A percentile compares a stretch with the other conserved stretches of the same genome.
These are phyloP conservation scores for Diaporthe eres DNA, from an alignment of 2,329 filamentous ascomycete species.

Conservation along the genomic window DNA sequence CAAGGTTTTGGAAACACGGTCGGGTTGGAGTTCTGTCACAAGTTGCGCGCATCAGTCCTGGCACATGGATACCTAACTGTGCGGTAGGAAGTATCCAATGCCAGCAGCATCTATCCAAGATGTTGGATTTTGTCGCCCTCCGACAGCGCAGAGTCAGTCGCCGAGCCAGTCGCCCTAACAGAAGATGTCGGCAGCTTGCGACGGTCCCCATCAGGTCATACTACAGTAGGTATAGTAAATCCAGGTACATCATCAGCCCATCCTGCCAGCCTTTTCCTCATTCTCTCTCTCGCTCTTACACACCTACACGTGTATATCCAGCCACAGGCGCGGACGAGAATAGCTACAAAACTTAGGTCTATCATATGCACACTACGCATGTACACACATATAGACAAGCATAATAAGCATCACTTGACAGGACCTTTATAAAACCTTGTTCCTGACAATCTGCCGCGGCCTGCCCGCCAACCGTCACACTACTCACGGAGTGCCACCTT, in stretches of 20 bases:
- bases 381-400: background rate
- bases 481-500: slow-evolving; percentile 11
- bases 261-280: background rate
- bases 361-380: background rate
- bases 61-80: background rate
- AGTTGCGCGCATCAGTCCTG: background rate
- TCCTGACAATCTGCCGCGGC: slow-evolving; percentile 11
- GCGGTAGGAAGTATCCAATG: background rate
- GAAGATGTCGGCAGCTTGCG: background rate
- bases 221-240: background rate
- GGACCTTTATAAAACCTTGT: slow-evolving; percentile 7
- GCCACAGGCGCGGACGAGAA: background rate
- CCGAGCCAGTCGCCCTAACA: background rate
- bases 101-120: background rate
- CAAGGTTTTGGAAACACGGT: slow-evolving; percentile 29
- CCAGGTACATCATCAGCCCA: background rate
- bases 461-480: slow-evolving; percentile 17
- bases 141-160: background rate
- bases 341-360: background rate
- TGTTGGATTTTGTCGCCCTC: background rate
- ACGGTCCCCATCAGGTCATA: slow-evolving; percentile 5
- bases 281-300: background rate
- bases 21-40: slow-evolving; percentile 8
- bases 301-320: background rate
- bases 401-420: slow-evolving; percentile 30